Percentiles rank a stretch among this genome's conserved stretches.
Conservation (phyloP, 2,329 filamentous ascomycete species). For the Emergomyces africanus region DNA sequence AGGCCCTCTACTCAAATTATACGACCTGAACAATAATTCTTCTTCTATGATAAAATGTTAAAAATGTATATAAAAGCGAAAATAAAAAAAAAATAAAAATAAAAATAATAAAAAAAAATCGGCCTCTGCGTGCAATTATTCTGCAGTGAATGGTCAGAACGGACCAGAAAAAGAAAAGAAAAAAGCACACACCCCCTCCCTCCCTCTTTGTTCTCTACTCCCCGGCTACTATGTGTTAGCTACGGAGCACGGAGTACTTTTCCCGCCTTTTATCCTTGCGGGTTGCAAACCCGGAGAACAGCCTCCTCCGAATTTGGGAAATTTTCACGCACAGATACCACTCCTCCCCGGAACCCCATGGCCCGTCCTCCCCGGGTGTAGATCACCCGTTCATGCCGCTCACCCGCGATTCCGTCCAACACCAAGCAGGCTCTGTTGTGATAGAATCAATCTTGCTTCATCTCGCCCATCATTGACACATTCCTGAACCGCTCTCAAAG, state of each 20-base stretch:
- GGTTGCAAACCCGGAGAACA: not conserved
- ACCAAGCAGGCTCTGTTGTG: not conserved
- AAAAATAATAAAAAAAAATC: too few species aligned
- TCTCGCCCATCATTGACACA: not conserved
- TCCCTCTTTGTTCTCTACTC: not conserved
- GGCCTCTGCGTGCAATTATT: not conserved
- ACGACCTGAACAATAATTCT: too few species aligned
- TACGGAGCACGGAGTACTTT: too few species aligned
- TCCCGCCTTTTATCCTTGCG: not conserved
- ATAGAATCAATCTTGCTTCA: not conserved
- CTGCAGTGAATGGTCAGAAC: too few species aligned
- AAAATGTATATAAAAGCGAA: too few species aligned
- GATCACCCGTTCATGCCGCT: not conserved
- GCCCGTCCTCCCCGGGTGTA: not conserved
- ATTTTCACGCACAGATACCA: not conserved
- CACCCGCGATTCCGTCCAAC: not conserved
- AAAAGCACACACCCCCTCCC: too few species aligned
- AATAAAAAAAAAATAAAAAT: too few species aligned
- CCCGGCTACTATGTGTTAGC: not conserved
- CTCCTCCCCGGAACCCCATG: not conserved
- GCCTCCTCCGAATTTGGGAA: not conserved
- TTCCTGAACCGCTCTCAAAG: slow-evolving; percentile 5
- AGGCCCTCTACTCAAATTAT: too few species aligned
- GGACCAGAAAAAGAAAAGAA: not conserved
- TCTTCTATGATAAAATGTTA: too few species aligned